Evolutionary conservation across 2,329 filamentous ascomycete species (phyloP), one percentile per base, ranked within the genome.

Genomic region (Shiraia bambusicola): DNA sequence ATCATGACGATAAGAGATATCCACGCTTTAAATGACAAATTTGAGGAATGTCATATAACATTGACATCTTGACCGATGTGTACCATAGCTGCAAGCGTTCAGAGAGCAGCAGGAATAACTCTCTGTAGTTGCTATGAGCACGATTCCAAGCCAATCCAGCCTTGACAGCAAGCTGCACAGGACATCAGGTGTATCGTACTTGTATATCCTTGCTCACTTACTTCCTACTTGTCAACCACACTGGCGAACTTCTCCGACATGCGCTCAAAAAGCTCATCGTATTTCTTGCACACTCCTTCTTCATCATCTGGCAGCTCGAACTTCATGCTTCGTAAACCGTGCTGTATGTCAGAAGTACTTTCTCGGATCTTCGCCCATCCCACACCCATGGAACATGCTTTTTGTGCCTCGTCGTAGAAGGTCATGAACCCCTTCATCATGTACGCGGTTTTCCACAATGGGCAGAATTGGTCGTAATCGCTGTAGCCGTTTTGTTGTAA

Each of bases 351-450:
- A 42, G 80, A 76, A 9, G 93, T 98, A 26, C 87, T 83, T 62
- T 98, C 93, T 56, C 92, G 84, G 41, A 98, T 86, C 81, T 95
- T 96, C 66, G 78, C 76, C 93, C 93, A 98, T 72, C 76, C 86
- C 72, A 92, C 86, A 47, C 93, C 93, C 71, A 95, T 88, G 4
- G 87, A 80, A 65, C 97, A 81, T 5, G 89, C 90, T 81, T 96
- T 97, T 71, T 97, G 92, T 17, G 89, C 85, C 77, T 98, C 93
- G 64, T 98, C 94, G 69, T 96, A 89, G 81, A 92, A 98, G 44
- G 86, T 88, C 78, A 98, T 88, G 84, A 98, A 97, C 52, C 89
- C 86, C 81, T 95, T 96, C 93, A 98, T 98, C 93, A 98, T 97
- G 86, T 93, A 98, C 71, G 95, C 87, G 0, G 93, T 98, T 85